These are phyloP conservation scores for Venturia oleaginea DNA, from an alignment of 2,329 filamentous ascomycete genomes.

Conservation along the genomic window DNA sequence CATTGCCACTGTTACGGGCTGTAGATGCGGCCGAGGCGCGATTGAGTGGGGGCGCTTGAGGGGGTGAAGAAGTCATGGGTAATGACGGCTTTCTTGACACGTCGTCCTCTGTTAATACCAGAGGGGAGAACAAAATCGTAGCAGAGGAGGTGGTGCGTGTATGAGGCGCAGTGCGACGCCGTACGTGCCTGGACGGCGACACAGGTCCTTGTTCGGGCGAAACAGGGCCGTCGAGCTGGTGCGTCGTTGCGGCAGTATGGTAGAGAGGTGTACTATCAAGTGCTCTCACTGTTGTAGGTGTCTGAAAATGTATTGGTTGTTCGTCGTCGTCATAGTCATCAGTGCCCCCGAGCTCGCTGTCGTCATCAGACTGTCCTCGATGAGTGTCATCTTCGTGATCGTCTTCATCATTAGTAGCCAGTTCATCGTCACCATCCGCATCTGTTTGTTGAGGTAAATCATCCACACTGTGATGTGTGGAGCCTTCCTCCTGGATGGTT, in stretches of 20 bases:
- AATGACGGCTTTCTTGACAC: slow-evolving; percentile 30
- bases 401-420: slow-evolving; percentile 72
- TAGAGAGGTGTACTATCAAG: slow-evolving; percentile 19
- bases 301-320: slow-evolving; percentile 28
- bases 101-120: slow-evolving; percentile 37
- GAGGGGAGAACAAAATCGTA: slow-evolving; percentile 76
- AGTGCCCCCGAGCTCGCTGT: slow-evolving; percentile 22
- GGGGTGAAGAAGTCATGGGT: slow-evolving; percentile 22
- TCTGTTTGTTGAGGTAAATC: slow-evolving; percentile 57
- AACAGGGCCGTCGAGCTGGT: not conserved
- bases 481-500: slow-evolving; percentile 34
- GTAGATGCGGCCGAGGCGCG: slow-evolving; percentile 20
- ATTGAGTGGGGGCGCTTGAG: slow-evolving; percentile 21
- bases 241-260: slow-evolving; percentile 7
- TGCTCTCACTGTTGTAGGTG: slow-evolving; percentile 25
- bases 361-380: not conserved
- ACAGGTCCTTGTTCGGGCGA: slow-evolving; percentile 4
- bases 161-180: slow-evolving; percentile 38
- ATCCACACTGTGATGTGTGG: slow-evolving; percentile 22
- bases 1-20: not conserved
- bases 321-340: slow-evolving; percentile 23
- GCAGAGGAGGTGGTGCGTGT: slow-evolving; percentile 68
- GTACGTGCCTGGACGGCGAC: not conserved
- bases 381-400: slow-evolving; percentile 31
- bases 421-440: slow-evolving; percentile 81